A percentile compares a stretch with the other conserved stretches of the same genome.
Evolutionary conservation across 2,329 filamentous ascomycete genomes (phyloP).

Genomic region (Aspergillus sp.): DNA sequence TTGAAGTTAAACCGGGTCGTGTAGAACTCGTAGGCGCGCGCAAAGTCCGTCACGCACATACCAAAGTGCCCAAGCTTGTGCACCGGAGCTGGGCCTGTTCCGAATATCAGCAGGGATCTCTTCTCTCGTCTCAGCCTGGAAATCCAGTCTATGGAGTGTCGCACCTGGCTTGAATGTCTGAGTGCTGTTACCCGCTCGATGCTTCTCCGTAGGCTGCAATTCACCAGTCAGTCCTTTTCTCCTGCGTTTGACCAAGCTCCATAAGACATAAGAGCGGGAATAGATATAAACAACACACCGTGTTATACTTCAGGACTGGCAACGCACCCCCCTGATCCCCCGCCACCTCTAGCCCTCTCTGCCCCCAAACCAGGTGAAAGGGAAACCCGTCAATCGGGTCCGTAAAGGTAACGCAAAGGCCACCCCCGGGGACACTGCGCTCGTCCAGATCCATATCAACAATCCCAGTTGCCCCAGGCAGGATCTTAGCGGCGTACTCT

Average conservation of each 20-base stretch:
- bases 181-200: background rate
- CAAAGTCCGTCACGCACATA: conserved; percentile 27
- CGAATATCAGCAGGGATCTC: conserved; percentile 24
- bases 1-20: conserved; percentile 32
- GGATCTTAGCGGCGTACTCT: conserved; percentile 32
- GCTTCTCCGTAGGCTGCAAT: background rate
- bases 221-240: no score
- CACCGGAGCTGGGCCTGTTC: conserved; percentile 25
- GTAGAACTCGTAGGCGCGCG: conserved; percentile 27
- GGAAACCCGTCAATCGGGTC: conserved; percentile 43
- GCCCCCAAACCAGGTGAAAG: conserved; percentile 42
- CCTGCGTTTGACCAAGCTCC: no score
- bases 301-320: conserved; percentile 18
- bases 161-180: conserved; percentile 26
- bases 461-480: conserved; percentile 31
- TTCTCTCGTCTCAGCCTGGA: conserved; percentile 11
- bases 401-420: conserved; percentile 34
- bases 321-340: conserved; percentile 2
- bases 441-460: conserved; percentile 22
- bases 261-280: no score
- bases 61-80: conserved; percentile 30
- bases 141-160: background rate
- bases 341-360: conserved; percentile 21
- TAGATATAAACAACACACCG: conserved; percentile 20
- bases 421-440: conserved; percentile 39